Evolutionary conservation across 208 protist genomes (phyloP).

Genomic region (Cochliopodium minus): DNA sequence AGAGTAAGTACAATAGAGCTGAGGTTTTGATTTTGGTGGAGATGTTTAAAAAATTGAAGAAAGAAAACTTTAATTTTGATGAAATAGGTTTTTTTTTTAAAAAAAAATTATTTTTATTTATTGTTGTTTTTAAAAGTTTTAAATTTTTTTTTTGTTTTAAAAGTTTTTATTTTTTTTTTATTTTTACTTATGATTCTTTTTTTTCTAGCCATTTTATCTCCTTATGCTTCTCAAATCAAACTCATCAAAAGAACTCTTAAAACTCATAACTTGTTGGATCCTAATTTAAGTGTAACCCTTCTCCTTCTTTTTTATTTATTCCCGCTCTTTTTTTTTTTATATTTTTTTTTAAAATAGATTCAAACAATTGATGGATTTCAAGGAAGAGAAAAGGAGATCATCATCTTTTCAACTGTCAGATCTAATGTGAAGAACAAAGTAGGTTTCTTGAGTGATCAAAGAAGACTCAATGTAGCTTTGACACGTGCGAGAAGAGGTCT

Average conservation of each 20-base stretch:
- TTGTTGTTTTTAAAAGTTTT: too few species aligned
- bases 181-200: neutral
- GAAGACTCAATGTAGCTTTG: slow-evolving; percentile 70
- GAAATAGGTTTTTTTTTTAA: neutral
- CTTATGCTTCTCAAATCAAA: neutral
- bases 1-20: neutral
- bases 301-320: neutral
- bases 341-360: slow-evolving; percentile 9
- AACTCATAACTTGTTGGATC: neutral
- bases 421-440: slow-evolving; percentile 16
- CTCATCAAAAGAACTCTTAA: neutral
- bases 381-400: slow-evolving; percentile 25
- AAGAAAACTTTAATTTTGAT: neutral
- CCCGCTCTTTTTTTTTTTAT: neutral
- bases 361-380: slow-evolving; percentile 27
- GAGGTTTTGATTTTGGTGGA: neutral
- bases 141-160: too few species aligned
- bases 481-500: slow-evolving; percentile 40
- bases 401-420: slow-evolving; percentile 21
- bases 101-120: too few species aligned
- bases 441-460: slow-evolving; percentile 61
- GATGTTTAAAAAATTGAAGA: neutral
- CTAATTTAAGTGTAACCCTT: neutral
- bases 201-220: neutral
- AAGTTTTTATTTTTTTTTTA: neutral